Percentiles rank a stretch among this genome's conserved stretches.
Conservation (phyloP, 192 early-diverging fungal genomes). For the Cetraspora pellucida region DNA sequence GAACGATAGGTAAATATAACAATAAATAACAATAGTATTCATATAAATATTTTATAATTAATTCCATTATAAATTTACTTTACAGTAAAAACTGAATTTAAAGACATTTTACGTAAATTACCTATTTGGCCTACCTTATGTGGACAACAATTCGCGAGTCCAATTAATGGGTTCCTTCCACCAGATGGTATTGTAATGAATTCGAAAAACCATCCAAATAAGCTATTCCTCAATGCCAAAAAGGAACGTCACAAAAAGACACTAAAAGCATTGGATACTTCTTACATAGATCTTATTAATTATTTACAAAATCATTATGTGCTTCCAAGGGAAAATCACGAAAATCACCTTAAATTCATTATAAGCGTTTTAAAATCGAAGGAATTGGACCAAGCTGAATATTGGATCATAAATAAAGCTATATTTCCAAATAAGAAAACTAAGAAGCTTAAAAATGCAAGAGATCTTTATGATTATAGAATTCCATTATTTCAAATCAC, state of each 20-base stretch:
- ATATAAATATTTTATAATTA: no score
- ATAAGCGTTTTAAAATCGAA: background rate
- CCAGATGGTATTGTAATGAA: background rate
- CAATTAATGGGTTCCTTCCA: background rate
- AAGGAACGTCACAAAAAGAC: background rate
- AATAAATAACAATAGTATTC: no score
- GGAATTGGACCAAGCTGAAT: background rate
- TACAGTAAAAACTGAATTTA: background rate
- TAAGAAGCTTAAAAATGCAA: background rate
- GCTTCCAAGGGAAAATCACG: background rate
- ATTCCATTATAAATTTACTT: no score
- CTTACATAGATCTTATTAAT: background rate
- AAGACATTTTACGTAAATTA: background rate
- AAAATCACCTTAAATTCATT: background rate
- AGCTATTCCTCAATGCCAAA: background rate
- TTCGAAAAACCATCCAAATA: background rate
- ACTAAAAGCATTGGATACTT: background rate
- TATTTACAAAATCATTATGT: background rate
- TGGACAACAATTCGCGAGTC: background rate
- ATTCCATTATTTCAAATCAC: background rate
- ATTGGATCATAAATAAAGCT: background rate
- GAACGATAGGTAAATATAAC: no score
- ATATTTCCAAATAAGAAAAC: background rate
- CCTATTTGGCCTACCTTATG: background rate
- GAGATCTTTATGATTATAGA: background rate